Evolutionary conservation across 2,329 filamentous ascomycete species (phyloP).

Genomic region (Macrophomina tecta): DNA sequence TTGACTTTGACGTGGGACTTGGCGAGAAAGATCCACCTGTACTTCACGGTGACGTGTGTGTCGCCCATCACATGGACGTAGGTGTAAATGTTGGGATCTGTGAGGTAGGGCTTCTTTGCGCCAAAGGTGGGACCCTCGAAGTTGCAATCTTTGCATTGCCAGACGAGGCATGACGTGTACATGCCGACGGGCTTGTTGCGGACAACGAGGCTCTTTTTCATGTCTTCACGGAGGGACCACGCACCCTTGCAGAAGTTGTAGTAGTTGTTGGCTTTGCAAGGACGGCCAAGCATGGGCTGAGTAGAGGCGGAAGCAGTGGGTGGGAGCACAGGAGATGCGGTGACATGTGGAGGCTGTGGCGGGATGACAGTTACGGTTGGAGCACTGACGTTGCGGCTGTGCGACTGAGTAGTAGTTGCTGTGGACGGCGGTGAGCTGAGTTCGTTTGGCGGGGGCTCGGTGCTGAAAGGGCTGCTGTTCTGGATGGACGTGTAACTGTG

Average conservation of each 20-base stretch:
- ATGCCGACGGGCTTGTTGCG: slow-evolving; percentile 42
- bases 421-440: slow-evolving; percentile 14
- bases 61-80: slow-evolving; percentile 3
- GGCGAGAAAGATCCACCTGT: slow-evolving; percentile 48
- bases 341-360: not conserved
- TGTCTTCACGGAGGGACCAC: slow-evolving; percentile 43
- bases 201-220: slow-evolving; percentile 40
- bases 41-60: slow-evolving; percentile 31
- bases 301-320: slow-evolving; percentile 8
- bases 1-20: slow-evolving; percentile 43
- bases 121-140: slow-evolving; percentile 41
- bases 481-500: slow-evolving; percentile 27
- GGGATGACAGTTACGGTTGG: slow-evolving; percentile 21
- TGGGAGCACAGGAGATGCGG: slow-evolving; percentile 39
- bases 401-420: slow-evolving; percentile 11
- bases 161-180: slow-evolving; percentile 43
- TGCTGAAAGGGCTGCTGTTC: slow-evolving; percentile 19
- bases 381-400: slow-evolving; percentile 13
- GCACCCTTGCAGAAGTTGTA: slow-evolving; percentile 51
- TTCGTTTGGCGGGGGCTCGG: slow-evolving; percentile 5
- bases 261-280: slow-evolving; percentile 48
- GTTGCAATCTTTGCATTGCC: slow-evolving; percentile 44
- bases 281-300: slow-evolving; percentile 35
- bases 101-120: slow-evolving; percentile 33
- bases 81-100: slow-evolving; percentile 39